phyloP scores from a whole-genome alignment of 768 basidiomycete genomes.

The Candolleomyces eurysporus region DNA sequence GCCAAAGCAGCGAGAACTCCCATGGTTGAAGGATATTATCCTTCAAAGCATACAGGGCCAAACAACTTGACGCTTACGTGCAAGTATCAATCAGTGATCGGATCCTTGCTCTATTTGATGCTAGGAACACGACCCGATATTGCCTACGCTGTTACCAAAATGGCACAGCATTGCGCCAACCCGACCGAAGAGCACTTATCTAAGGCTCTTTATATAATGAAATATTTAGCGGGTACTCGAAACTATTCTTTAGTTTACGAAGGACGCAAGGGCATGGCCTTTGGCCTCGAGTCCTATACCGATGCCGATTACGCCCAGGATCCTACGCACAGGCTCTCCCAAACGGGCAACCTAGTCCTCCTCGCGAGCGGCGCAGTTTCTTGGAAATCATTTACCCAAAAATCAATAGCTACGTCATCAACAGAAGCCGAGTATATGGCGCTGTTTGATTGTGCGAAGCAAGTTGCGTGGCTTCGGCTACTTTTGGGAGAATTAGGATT shows the following conservation, averaged over 20 bases:
- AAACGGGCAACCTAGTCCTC: conserved; percentile 19
- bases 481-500: conserved; percentile 6
- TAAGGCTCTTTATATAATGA: background rate
- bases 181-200: conserved; percentile 6
- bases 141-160: too few relatives aligned
- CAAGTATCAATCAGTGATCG: too few relatives aligned
- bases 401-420: conserved; percentile 13
- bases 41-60: too few relatives aligned
- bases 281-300: conserved; percentile 2
- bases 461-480: conserved; percentile 11
- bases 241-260: conserved; percentile 7
- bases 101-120: too few relatives aligned
- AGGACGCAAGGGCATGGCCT: background rate
- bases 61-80: too few relatives aligned
- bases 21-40: too few relatives aligned
- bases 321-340: conserved; percentile 16
- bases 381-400: conserved; percentile 18
- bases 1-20: too few relatives aligned
- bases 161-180: too few relatives aligned
- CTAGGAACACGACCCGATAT: too few relatives aligned
- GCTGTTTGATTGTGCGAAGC: conserved; percentile 11
- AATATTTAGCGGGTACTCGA: conserved; percentile 5
- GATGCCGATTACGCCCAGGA: conserved; percentile 9
- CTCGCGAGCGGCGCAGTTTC: conserved; percentile 14
- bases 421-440: conserved; percentile 26